Base-by-base conservation (phyloP, 306 rosid genomes). In the Sicyos baderoa region DNA sequence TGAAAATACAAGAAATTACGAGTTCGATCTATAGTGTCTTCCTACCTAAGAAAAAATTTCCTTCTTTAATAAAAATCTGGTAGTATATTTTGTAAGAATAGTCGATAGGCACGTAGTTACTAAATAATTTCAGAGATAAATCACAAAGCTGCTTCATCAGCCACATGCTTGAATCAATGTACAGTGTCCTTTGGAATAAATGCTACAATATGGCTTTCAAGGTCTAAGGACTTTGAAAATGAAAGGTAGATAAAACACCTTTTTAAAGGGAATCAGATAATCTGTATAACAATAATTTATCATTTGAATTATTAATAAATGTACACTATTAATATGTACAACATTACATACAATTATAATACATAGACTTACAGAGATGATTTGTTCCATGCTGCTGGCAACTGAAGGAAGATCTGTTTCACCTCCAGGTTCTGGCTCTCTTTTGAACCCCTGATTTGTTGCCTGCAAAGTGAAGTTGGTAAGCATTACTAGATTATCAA, bases 301-400 rank as follows among this genome's bases (percentile, higher is more conserved):
- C 70, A 19, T 21, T 63, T 65, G 71, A 65, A 45, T 22, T 22
- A 65, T 22, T 45, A 22, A 65, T 65, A 45, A 42, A 65, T 65
- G 37, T 65, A 47, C 37, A 45, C 54, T 14, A 44, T 29, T 45
- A 45, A 45, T 81, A 82, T 79, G 79, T 66, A 72, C 54, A 76
- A 74, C 82, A 63, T 82, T 77, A 63, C 86, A 89, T n/a, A n/a
- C n/a, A n/a, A 87, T 79, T 86, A 89, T 91, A 89, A 52, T 35
- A 72, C 19, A 79, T 4, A n/a, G 51, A 42, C 53, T 42, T 63
- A 17, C 70, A 63, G 29, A 68, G 62, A 56, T 47, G 37, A 72
- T 13, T 58, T 67, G 49, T 90, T 81, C 90, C 99, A 94, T 86
- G 91, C 91, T 94, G 78, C 91, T 94, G 78, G 86, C 97, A 73